These are phyloP conservation scores for Podaxis rugospora DNA, from an alignment of 768 basidiomycete genomes.

Conservation along the genomic window DNA sequence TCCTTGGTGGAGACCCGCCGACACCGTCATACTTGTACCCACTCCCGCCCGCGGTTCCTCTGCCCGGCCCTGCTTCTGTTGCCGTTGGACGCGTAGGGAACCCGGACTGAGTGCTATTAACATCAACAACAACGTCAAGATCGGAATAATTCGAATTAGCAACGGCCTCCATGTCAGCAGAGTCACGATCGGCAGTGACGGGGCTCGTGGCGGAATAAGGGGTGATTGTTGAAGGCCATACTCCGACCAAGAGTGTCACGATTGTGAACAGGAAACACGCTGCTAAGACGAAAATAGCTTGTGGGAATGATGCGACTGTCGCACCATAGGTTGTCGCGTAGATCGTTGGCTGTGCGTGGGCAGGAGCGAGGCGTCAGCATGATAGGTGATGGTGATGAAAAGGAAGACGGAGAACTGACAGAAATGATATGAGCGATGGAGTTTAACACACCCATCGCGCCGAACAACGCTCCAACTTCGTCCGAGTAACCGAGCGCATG, in stretches of 20 bases:
- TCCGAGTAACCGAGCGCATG: conserved; percentile 42
- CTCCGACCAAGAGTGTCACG: conserved; percentile 40
- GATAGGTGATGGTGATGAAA: neutral
- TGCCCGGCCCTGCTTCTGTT: neutral
- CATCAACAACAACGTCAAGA: neutral
- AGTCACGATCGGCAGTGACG: neutral
- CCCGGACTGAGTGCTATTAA: no score
- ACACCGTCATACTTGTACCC: conserved; percentile 5
- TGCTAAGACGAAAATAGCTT: conserved; percentile 63
- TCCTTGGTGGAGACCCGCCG: conserved; percentile 1
- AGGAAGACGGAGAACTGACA: conserved; percentile 23
- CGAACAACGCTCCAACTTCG: conserved; percentile 61
- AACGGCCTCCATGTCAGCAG: neutral
- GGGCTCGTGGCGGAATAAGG: neutral
- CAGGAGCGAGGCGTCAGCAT: neutral
- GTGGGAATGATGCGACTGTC: conserved; percentile 62
- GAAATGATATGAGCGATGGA: conserved; percentile 63
- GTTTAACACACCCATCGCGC: conserved; percentile 64
- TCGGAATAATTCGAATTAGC: no score
- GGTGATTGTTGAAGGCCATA: conserved; percentile 16
- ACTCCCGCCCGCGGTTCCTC: neutral
- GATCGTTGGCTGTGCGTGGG: conserved; percentile 52
- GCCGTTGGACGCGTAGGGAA: no score
- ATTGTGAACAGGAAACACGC: conserved; percentile 48
- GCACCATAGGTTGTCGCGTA: conserved; percentile 64